phyloP scores from a whole-genome alignment of 805 yeast genomes.

The Wickerhamiella lipophila region DNA sequence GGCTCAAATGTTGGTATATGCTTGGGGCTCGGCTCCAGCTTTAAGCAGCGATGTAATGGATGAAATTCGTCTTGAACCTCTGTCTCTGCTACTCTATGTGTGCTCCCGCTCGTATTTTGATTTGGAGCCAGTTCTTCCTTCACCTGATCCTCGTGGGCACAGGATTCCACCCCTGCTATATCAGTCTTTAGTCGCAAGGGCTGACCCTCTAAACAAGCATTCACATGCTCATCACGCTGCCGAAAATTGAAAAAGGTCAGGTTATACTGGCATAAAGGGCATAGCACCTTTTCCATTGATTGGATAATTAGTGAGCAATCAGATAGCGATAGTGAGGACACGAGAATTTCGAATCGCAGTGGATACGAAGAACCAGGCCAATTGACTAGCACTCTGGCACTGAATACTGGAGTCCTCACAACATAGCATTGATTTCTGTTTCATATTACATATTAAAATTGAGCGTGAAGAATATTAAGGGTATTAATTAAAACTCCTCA shows the following conservation, averaged over 20 bases:
- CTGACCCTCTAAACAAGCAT: slow-evolving; percentile 20
- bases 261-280: slow-evolving; percentile 22
- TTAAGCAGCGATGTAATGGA: neutral
- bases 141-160: neutral
- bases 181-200: neutral
- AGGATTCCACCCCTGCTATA: neutral
- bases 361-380: too few relatives aligned
- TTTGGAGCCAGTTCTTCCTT: neutral
- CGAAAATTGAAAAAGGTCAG: slow-evolving; percentile 15
- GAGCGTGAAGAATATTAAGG: neutral
- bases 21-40: neutral
- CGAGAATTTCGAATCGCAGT: too few relatives aligned
- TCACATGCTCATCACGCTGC: slow-evolving; percentile 25
- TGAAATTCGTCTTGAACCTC: neutral
- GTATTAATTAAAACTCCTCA: neutral
- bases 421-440: too few relatives aligned
- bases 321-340: neutral
- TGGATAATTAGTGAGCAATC: neutral
- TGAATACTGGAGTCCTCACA: too few relatives aligned
- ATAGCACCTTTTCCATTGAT: slow-evolving; percentile 10
- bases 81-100: neutral
- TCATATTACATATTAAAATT: neutral
- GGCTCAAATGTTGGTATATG: neutral
- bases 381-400: too few relatives aligned
- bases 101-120: too few relatives aligned